phyloP scores from a whole-genome alignment of 2,329 filamentous ascomycete genomes.

The Fusarium nisikadoi region DNA sequence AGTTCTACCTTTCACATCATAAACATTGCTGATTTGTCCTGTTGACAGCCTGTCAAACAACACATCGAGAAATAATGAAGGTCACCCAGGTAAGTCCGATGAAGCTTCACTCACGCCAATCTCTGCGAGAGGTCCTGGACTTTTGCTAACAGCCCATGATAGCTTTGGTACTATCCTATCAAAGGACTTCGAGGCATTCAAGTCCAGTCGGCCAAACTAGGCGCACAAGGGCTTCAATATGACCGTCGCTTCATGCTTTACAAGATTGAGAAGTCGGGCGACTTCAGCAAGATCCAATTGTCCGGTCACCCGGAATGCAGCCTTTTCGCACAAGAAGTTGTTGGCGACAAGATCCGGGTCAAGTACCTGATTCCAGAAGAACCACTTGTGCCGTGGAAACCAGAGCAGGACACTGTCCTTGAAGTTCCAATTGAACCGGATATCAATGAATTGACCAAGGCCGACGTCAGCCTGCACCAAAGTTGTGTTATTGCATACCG shows the following conservation, averaged over 20 bases:
- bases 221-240: constrained; percentile 69
- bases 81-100: constrained; percentile 44
- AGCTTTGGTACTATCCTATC: constrained; percentile 78
- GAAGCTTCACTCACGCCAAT: neutral
- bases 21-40: constrained; percentile 9
- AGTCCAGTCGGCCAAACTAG: constrained; percentile 64
- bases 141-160: constrained; percentile 6
- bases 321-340: constrained; percentile 71
- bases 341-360: constrained; percentile 53
- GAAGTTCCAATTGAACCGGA: constrained; percentile 68
- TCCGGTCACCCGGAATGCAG: constrained; percentile 66
- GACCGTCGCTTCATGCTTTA: constrained; percentile 79
- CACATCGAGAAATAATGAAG: constrained; percentile 42
- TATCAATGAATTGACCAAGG: constrained; percentile 54
- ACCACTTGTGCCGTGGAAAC: constrained; percentile 52
- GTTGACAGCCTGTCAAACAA: constrained; percentile 1
- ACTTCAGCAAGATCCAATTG: constrained; percentile 69
- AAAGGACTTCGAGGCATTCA: constrained; percentile 74
- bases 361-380: constrained; percentile 54
- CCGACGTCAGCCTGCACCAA: constrained; percentile 68
- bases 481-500: constrained; percentile 69
- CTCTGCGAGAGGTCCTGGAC: neutral
- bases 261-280: constrained; percentile 56
- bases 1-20: constrained; percentile 7
- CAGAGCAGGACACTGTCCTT: constrained; percentile 54